A percentile compares a stretch with the other conserved stretches of the same genome.
These are phyloP conservation scores for Penicillium sp. DNA, from an alignment of 2,329 filamentous ascomycete species.

Conservation along the genomic window DNA sequence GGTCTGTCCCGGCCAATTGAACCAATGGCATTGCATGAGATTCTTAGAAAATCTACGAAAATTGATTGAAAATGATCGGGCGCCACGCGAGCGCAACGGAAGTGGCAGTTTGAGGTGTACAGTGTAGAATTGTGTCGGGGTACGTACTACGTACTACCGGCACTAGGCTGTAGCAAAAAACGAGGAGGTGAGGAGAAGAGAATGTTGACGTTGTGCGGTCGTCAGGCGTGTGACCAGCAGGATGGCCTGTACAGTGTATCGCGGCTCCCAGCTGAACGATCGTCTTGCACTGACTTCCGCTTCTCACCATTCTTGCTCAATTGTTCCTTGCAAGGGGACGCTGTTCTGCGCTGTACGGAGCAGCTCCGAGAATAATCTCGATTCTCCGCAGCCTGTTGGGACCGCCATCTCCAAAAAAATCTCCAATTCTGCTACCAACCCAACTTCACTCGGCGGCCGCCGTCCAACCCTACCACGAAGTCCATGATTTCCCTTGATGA, in stretches of 20 bases:
- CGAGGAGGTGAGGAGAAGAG: not conserved
- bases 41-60: not conserved
- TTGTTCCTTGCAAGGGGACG: not conserved
- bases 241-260: conserved; percentile 5
- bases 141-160: not conserved
- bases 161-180: not conserved
- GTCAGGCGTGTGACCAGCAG: not conserved
- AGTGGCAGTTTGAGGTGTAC: conserved; percentile 23
- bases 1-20: conserved; percentile 21
- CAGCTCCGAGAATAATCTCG: conserved; percentile 5
- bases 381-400: conserved; percentile 17
- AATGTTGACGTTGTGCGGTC: not conserved
- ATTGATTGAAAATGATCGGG: not conserved
- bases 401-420: not conserved
- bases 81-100: conserved; percentile 8
- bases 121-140: conserved; percentile 16
- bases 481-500: not conserved
- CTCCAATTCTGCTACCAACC: not conserved
- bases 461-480: not conserved
- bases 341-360: conserved; percentile 3
- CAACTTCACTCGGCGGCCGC: not conserved
- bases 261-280: conserved; percentile 8
- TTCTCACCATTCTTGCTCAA: not conserved
- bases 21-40: conserved; percentile 16
- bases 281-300: not conserved